Evolutionary conservation across 805 yeast species (phyloP).

Genomic region (Zygosaccharomyces rouxii): DNA sequence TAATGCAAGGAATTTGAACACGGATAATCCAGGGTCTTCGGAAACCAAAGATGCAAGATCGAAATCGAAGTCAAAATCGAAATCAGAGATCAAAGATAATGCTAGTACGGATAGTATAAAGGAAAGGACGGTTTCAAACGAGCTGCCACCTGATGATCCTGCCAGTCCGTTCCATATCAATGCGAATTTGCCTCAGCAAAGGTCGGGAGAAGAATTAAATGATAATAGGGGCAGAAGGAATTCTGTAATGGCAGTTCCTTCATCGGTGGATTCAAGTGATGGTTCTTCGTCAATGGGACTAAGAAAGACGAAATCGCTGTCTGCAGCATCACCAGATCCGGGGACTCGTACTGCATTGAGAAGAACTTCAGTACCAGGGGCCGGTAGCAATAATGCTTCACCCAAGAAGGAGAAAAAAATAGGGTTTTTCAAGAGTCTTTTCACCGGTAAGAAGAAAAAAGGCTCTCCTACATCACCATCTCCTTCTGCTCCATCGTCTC

Average conservation of each 20-base stretch:
- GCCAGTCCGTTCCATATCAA: constrained; percentile 8
- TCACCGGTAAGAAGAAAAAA: constrained; percentile 27
- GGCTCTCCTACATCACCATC: constrained; percentile 6
- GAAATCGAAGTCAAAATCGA: not conserved
- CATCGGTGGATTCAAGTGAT: not conserved
- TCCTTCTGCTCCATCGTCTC: not conserved
- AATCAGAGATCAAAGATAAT: not conserved
- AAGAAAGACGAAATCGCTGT: constrained; percentile 34
- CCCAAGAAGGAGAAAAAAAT: constrained; percentile 27
- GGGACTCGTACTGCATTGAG: not conserved
- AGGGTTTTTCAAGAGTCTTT: constrained; percentile 38
- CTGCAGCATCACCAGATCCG: constrained; percentile 18
- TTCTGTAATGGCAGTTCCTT: not conserved
- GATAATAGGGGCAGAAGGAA: constrained; percentile 3
- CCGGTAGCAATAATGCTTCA: constrained; percentile 4
- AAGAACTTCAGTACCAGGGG: constrained; percentile 10
- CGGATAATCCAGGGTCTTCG: constrained; percentile 2
- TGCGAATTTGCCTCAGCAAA: constrained; percentile 1
- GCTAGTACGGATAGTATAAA: not conserved
- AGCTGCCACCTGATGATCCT: constrained; percentile 10
- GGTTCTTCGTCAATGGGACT: constrained; percentile 8
- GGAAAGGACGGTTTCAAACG: constrained; percentile 1
- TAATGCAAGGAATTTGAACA: constrained; percentile 16
- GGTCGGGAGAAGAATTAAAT: not conserved
- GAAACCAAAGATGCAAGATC: not conserved